These are phyloP conservation scores for Aspergillus ibericus DNA, from an alignment of 2,329 filamentous ascomycete genomes.

Conservation along the genomic window DNA sequence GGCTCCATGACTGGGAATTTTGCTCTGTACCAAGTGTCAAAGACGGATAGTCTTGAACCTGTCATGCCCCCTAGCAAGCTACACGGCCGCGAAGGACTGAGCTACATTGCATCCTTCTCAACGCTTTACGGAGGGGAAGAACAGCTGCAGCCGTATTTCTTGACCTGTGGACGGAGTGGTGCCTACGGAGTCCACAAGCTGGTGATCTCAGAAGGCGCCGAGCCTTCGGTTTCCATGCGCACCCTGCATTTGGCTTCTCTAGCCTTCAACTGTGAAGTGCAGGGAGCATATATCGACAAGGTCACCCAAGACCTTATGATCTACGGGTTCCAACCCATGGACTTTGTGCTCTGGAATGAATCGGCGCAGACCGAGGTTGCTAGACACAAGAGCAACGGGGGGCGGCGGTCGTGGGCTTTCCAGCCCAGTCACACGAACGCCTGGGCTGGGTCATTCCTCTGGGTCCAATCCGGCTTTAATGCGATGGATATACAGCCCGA, in stretches of 20 bases:
- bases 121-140: conserved; percentile 12
- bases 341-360: conserved; percentile 81
- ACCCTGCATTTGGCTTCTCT: conserved; percentile 68
- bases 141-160: conserved; percentile 44
- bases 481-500: conserved; percentile 42
- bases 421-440: conserved; percentile 25
- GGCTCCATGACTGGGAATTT: conserved; percentile 59
- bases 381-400: conserved; percentile 77
- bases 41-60: conserved; percentile 20
- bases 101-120: conserved; percentile 52
- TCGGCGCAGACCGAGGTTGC: conserved; percentile 68
- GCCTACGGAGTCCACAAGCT: conserved; percentile 65
- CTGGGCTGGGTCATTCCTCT: conserved; percentile 62
- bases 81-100: conserved; percentile 66
- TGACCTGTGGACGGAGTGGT: conserved; percentile 76
- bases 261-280: conserved; percentile 73
- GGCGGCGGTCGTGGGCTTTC: conserved; percentile 74
- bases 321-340: conserved; percentile 76
- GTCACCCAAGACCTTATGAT: conserved; percentile 61
- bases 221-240: conserved; percentile 39
- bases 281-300: conserved; percentile 64
- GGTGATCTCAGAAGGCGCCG: conserved; percentile 8
- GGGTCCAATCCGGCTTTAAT: conserved; percentile 68
- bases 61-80: conserved; percentile 28
- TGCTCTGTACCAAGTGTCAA: conserved; percentile 45